Conservation (phyloP, 176 grass and related monocot species). For the Cenchrus americanus region DNA sequence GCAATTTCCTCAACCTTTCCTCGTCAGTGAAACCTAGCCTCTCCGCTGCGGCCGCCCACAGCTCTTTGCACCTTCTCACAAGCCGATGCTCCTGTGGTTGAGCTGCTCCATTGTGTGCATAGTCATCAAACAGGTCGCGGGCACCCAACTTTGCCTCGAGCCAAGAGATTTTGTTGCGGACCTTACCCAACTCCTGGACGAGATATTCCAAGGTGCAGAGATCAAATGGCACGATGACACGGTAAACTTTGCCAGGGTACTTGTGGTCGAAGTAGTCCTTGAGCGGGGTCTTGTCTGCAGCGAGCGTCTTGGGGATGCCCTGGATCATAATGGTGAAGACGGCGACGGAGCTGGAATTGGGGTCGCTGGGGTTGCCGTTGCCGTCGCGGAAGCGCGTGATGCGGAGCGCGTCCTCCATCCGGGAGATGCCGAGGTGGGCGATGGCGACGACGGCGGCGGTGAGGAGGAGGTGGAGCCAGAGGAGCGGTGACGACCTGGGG, state of each 20-base stretch:
- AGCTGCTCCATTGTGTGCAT: not conserved
- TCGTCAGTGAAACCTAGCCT: constrained; percentile 85
- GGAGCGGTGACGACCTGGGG: constrained; percentile 64
- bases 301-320: constrained; percentile 84
- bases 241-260: constrained; percentile 93
- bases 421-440: constrained; percentile 83
- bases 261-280: constrained; percentile 92
- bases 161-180: constrained; percentile 79
- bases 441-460: constrained; percentile 61
- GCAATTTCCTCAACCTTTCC: constrained; percentile 72
- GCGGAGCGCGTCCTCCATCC: constrained; percentile 87
- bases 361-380: constrained; percentile 92
- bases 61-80: constrained; percentile 62
- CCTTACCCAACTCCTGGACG: constrained; percentile 64
- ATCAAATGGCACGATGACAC: constrained; percentile 79
- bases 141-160: constrained; percentile 81
- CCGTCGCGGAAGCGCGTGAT: constrained; percentile 93
- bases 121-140: constrained; percentile 55
- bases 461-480: constrained; percentile 92
- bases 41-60: constrained; percentile 46
- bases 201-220: constrained; percentile 84
- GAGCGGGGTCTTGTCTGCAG: constrained; percentile 71
- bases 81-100: constrained; percentile 48
- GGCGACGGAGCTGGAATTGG: constrained; percentile 80
- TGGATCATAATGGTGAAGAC: constrained; percentile 98